phyloP scores from a whole-genome alignment of 2,329 filamentous ascomycete genomes.

The Trichoderma polysporum region DNA sequence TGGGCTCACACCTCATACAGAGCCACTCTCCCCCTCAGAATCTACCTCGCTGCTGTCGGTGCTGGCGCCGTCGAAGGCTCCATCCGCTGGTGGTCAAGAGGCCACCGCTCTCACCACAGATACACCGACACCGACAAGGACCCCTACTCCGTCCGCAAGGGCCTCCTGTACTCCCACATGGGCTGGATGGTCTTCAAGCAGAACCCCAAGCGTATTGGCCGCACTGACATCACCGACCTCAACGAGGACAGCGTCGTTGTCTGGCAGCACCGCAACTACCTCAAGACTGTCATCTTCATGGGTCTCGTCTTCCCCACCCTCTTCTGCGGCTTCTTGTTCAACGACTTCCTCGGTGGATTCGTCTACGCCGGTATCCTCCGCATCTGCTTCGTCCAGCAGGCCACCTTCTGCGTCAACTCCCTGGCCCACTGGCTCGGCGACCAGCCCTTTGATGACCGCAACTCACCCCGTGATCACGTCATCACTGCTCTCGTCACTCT shows the following conservation, averaged over 20 bases:
- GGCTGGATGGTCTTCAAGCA: conserved; percentile 95
- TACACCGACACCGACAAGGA: conserved; percentile 94
- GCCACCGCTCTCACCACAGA: conserved; percentile 83
- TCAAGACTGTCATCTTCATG: conserved; percentile 77
- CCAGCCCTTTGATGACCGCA: conserved; percentile 89
- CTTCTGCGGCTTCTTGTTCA: conserved; percentile 75
- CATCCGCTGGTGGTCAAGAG: conserved; percentile 85
- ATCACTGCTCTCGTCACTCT: conserved; percentile 83
- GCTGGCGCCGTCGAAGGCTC: conserved; percentile 83
- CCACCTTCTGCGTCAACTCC: conserved; percentile 91
- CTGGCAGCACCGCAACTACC: conserved; percentile 85
- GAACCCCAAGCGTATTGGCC: conserved; percentile 84
- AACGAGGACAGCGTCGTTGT: conserved; percentile 84
- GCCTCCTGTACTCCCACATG: conserved; percentile 73
- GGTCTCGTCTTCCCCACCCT: conserved; percentile 72
- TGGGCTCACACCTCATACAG: conserved; percentile 88
- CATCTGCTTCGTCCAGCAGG: conserved; percentile 88
- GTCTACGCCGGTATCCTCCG: conserved; percentile 83
- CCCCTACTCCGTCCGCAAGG: conserved; percentile 87
- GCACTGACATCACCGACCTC: conserved; percentile 83
- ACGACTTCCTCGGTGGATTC: conserved; percentile 78
- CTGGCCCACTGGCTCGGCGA: conserved; percentile 89
- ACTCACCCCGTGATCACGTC: conserved; percentile 85
- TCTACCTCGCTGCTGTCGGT: conserved; percentile 79
- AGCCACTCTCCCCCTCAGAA: conserved; percentile 70